Conservation (phyloP, 192 early-diverging fungal genomes). For the Umbelopsis isabellina region DNA sequence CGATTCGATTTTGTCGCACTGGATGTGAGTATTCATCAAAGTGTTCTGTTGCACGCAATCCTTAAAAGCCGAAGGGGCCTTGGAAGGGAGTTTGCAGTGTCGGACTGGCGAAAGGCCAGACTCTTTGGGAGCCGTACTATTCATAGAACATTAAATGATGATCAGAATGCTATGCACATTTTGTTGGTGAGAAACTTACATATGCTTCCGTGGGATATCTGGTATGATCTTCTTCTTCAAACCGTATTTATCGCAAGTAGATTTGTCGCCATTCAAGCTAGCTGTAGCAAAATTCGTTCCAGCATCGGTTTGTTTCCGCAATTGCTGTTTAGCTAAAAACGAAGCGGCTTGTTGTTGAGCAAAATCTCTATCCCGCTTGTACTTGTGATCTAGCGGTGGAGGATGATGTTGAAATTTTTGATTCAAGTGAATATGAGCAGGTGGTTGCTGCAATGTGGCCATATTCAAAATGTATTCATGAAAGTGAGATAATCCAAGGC, state of each 20-base stretch:
- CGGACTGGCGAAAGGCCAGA: conserved; percentile 9
- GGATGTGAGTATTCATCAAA: neutral
- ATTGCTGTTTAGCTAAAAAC: conserved; percentile 9
- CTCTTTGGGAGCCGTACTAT: neutral
- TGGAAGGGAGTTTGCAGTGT: conserved; percentile 8
- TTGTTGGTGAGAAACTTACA: neutral
- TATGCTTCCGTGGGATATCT: conserved; percentile 4
- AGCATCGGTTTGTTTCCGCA: neutral
- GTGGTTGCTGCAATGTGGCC: conserved; percentile 12
- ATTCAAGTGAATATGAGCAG: neutral
- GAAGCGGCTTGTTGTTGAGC: conserved; percentile 1
- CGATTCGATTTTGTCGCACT: neutral
- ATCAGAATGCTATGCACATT: neutral
- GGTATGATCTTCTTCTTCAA: conserved; percentile 7
- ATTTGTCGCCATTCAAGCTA: conserved; percentile 7
- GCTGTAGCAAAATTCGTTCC: neutral
- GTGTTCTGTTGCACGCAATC: conserved; percentile 12
- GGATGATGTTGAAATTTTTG: neutral
- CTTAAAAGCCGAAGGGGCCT: neutral
- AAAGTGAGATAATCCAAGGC: neutral
- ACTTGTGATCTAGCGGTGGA: neutral
- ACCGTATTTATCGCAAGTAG: neutral
- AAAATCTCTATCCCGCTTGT: neutral
- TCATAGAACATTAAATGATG: neutral
- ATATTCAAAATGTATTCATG: conserved; percentile 16